Evolutionary conservation across 495 filamentous ascomycete species (phyloP).

Genomic region (Chaetomium cochliodes): DNA sequence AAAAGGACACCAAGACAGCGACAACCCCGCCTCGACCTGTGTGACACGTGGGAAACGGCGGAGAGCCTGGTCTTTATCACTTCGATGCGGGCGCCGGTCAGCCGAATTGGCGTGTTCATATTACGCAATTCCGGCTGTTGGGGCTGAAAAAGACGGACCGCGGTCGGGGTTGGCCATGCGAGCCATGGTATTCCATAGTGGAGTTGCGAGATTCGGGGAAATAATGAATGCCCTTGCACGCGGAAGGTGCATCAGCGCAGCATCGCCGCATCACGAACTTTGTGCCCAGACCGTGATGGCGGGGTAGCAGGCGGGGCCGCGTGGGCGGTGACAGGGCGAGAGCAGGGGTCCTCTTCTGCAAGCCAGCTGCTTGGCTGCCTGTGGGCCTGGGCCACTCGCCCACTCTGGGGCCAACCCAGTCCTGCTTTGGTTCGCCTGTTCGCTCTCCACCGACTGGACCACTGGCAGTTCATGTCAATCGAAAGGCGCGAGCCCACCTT

Average conservation of each 20-base stretch:
- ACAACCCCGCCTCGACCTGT: conserved; percentile 7
- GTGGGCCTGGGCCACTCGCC: background rate
- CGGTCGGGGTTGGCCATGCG: too few relatives aligned
- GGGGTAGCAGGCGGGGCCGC: conserved; percentile 18
- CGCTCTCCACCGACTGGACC: too few relatives aligned
- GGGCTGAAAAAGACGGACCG: conserved; percentile 3
- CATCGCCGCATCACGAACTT: background rate
- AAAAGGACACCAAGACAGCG: background rate
- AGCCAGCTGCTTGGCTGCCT: background rate
- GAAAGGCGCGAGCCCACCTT: conserved; percentile 36
- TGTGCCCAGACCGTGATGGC: conserved; percentile 18
- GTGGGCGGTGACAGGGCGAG: conserved; percentile 26
- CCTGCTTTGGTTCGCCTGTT: background rate
- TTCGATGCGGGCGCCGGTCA: background rate
- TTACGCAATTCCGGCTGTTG: conserved; percentile 7
- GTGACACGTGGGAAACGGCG: conserved; percentile 2
- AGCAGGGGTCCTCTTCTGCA: conserved; percentile 19
- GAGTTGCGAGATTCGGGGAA: background rate
- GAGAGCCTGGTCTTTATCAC: conserved; percentile 16
- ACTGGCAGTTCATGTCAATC: conserved; percentile 34
- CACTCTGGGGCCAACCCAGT: background rate
- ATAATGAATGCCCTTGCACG: background rate
- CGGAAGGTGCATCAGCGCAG: too few relatives aligned
- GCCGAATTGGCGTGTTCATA: background rate
- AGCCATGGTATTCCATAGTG: too few relatives aligned